These are phyloP conservation scores for Candida freyschussii DNA, from an alignment of 1,139 yeast species.

Conservation along the genomic window DNA sequence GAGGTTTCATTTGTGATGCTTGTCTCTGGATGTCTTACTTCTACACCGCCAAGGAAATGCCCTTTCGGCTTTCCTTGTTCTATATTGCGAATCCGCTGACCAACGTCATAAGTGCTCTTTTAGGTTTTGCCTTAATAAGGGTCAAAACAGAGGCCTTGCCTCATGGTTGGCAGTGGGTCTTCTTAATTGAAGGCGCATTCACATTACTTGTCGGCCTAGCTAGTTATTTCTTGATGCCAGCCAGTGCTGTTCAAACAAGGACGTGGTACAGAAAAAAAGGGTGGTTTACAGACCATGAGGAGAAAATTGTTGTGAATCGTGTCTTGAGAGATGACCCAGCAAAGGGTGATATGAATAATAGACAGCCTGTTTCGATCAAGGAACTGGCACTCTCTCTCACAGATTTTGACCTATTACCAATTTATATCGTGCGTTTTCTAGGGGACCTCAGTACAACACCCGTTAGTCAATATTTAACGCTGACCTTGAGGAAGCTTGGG, in stretches of 20 bases:
- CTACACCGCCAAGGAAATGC: conserved; percentile 46
- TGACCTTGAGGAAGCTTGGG: conserved; percentile 48
- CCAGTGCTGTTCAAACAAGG: conserved; percentile 54
- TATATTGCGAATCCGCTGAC: conserved; percentile 44
- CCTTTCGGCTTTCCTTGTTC: conserved; percentile 46
- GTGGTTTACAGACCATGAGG: conserved; percentile 61
- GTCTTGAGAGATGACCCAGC: conserved; percentile 64
- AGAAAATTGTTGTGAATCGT: conserved; percentile 57
- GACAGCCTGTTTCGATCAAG: conserved; percentile 42
- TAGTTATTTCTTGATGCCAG: conserved; percentile 54
- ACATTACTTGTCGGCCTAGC: conserved; percentile 52
- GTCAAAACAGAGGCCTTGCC: conserved; percentile 36
- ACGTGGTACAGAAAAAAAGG: conserved; percentile 47
- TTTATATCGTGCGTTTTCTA: conserved; percentile 44
- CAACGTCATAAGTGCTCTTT: conserved; percentile 36
- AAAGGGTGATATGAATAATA: conserved; percentile 65
- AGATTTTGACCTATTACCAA: conserved; percentile 59
- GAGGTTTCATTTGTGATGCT: conserved; percentile 55
- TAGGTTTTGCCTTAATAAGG: conserved; percentile 43
- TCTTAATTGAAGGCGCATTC: conserved; percentile 56
- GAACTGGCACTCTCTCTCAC: conserved; percentile 36
- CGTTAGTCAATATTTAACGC: conserved; percentile 43
- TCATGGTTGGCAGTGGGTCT: conserved; percentile 63
- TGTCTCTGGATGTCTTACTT: conserved; percentile 53
- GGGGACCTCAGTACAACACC: conserved; percentile 44